phyloP scores from a whole-genome alignment of 371 early-diverging fungal species.

The Entomophthora muscae region DNA sequence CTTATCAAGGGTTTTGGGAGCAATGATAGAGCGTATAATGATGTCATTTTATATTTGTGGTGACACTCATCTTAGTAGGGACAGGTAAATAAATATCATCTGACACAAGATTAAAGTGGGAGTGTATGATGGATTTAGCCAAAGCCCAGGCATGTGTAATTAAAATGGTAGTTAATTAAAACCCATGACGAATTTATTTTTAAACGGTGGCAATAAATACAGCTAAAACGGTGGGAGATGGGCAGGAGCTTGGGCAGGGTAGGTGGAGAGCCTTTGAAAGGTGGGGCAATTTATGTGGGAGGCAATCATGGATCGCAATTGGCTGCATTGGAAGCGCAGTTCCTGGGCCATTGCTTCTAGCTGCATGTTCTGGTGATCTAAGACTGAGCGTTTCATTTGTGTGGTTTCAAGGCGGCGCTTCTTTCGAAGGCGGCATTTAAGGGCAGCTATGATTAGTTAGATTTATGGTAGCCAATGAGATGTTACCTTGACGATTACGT shows the following conservation, averaged over 20 bases:
- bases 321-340: neutral
- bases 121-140: too few species aligned
- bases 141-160: too few species aligned
- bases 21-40: too few species aligned
- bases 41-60: too few species aligned
- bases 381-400: neutral
- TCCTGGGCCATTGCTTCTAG: neutral
- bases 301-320: neutral
- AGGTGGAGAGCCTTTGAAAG: neutral
- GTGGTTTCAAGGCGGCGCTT: neutral
- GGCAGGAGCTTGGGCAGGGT: neutral
- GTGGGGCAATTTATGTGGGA: conserved; percentile 4
- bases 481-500: conserved; percentile 6
- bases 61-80: too few species aligned
- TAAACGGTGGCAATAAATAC: too few species aligned
- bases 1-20: too few species aligned
- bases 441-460: conserved; percentile 1
- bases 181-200: too few species aligned
- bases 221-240: too few species aligned
- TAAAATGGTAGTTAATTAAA: too few species aligned
- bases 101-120: too few species aligned
- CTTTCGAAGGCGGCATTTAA: conserved; percentile 5
- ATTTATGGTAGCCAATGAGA: neutral
- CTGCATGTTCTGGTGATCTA: neutral
- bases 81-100: too few species aligned